Evolutionary conservation across 75 land plant species (phyloP), one percentile per base, ranked within the genome.

Genomic region (Gnetum montanum): DNA sequence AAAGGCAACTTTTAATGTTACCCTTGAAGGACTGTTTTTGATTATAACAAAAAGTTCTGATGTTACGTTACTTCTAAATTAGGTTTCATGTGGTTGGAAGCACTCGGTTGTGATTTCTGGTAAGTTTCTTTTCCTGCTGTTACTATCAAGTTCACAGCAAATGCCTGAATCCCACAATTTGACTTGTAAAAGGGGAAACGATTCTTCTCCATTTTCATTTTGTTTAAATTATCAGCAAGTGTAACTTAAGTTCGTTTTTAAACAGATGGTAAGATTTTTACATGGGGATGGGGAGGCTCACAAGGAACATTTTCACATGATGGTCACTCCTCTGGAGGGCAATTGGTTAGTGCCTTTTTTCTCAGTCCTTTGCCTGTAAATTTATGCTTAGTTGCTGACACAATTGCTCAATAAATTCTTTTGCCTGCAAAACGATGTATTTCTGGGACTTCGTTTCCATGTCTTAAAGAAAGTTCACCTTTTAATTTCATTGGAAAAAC

Each of bases 21-120:
- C 10, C 16, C 31, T 41, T 30, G 10, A 3, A 31, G 0, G 27
- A 13, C 16, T 2, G 43, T 12, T 24, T 28, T 25, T 52, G 27
- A 44, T 8, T 4, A 13, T n/a, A 57, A 28, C 74, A n/a, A n/a
- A n/a, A n/a, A n/a, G n/a, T n/a, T n/a, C n/a, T n/a, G n/a, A n/a
- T n/a, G n/a, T n/a, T n/a, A n/a, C n/a, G n/a, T n/a, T n/a, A n/a
- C n/a, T n/a, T n/a, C n/a, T n/a, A n/a, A n/a, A n/a, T n/a, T n/a
- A 92, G 97, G 85, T 92, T 40, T 72, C 94, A 53, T 92, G 97
- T 77, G 97, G 97, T 45, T 92, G 97, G 97, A 92, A 92, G 68
- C 97, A 92, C 66, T 88, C 97, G 34, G 78, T 83, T 35, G 97
- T 84, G 35, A 70, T 91, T 44, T 77, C 80, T 34, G 88, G 96